phyloP scores from a whole-genome alignment of 192 early-diverging fungal species.

The Entophlyctis helioformis region DNA sequence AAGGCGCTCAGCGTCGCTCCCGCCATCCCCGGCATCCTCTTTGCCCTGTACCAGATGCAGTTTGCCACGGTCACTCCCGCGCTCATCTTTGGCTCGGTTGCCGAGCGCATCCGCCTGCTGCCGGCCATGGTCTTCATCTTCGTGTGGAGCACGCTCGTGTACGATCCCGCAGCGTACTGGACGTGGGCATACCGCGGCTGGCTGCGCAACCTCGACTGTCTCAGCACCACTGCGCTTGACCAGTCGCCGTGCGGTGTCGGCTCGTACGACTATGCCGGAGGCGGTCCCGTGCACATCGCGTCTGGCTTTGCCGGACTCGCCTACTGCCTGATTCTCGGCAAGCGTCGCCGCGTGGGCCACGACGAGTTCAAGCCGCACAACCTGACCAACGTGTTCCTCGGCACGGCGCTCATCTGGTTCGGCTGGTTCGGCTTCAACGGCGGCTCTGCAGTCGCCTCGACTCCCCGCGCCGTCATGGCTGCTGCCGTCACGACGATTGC shows the following conservation, averaged over 20 bases:
- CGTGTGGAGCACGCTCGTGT: conserved; percentile 67
- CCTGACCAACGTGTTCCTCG: conserved; percentile 71
- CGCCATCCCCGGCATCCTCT: conserved; percentile 67
- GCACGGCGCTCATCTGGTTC: conserved; percentile 75
- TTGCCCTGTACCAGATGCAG: conserved; percentile 75
- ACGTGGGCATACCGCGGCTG: conserved; percentile 74
- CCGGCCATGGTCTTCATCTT: conserved; percentile 80
- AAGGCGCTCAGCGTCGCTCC: conserved; percentile 32
- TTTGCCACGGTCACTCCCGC: conserved; percentile 86
- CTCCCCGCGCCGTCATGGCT: conserved; percentile 61
- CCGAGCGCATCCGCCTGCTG: conserved; percentile 73
- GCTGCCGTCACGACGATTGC: conserved; percentile 66
- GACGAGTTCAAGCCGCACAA: conserved; percentile 70
- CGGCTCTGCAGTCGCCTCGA: conserved; percentile 59
- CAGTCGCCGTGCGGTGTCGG: conserved; percentile 25
- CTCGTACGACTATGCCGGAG: conserved; percentile 75
- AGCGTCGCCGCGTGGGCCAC: conserved; percentile 50
- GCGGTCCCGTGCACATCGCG: conserved; percentile 72
- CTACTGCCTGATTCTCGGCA: conserved; percentile 69
- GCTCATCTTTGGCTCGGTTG: conserved; percentile 73
- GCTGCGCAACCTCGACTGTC: too few relatives aligned
- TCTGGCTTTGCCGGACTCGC: conserved; percentile 71
- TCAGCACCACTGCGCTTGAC: background rate
- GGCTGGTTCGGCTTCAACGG: conserved; percentile 88
- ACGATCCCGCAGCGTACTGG: conserved; percentile 83